Evolutionary conservation across 192 early-diverging fungal species (phyloP).

Genomic region (Entomortierella lignicola): DNA sequence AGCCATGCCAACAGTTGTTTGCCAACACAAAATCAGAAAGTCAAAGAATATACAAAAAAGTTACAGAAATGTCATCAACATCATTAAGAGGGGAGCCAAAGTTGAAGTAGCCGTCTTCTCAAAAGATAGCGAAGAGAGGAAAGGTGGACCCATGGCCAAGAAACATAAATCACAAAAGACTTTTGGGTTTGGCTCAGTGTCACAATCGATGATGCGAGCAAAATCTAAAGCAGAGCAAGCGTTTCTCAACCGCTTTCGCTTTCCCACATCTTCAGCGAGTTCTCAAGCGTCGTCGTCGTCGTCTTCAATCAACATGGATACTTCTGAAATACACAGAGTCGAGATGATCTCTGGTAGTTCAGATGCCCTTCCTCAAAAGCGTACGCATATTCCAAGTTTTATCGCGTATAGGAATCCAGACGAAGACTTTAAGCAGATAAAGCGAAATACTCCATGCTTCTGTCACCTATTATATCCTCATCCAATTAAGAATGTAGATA

Average conservation of each 20-base stretch:
- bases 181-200: neutral
- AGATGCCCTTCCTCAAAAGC: too few relatives aligned
- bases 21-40: neutral
- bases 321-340: neutral
- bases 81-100: too few relatives aligned
- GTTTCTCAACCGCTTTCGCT: neutral
- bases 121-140: too few relatives aligned
- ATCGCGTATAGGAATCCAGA: too few relatives aligned
- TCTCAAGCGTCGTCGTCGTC: neutral
- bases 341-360: neutral
- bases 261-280: neutral
- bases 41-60: too few relatives aligned
- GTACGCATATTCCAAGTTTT: too few relatives aligned
- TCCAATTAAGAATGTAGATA: too few relatives aligned
- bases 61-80: too few relatives aligned
- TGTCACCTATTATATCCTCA: too few relatives aligned
- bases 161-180: neutral
- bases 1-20: neutral
- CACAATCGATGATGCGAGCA: neutral
- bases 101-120: neutral
- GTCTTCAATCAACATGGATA: neutral
- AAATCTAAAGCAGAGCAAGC: neutral
- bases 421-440: too few relatives aligned
- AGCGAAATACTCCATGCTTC: too few relatives aligned
- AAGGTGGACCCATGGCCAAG: too few relatives aligned